Percentiles rank a stretch among this genome's conserved stretches.
Conservation (phyloP, 345 rosid species). For the Kernera saxatilis region DNA sequence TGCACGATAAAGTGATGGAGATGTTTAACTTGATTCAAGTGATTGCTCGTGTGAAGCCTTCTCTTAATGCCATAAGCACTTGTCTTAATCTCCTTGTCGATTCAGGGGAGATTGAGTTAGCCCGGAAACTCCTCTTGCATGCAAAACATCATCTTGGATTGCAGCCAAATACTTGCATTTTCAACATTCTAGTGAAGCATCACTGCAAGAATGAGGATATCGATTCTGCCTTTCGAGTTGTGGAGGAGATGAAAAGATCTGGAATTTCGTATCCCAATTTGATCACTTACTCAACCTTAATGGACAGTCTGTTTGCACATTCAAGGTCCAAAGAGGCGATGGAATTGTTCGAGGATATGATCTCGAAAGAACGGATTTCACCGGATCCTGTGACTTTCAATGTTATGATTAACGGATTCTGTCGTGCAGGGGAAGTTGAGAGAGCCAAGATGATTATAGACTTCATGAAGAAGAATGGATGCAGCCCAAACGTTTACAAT, state of each 20-base stretch:
- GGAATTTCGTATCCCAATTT: constrained; percentile 59
- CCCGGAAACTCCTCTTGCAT: constrained; percentile 46
- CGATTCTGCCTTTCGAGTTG: constrained; percentile 54
- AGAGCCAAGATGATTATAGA: constrained; percentile 67
- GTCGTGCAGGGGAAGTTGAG: constrained; percentile 60
- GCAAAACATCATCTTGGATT: constrained; percentile 39
- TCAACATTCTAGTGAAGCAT: constrained; percentile 76
- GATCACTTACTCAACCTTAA: constrained; percentile 71
- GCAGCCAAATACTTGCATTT: constrained; percentile 83
- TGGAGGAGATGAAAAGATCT: constrained; percentile 69
- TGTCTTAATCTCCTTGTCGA: constrained; percentile 79
- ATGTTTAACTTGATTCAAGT: constrained; percentile 65
- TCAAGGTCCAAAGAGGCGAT: constrained; percentile 70
- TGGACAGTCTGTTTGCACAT: constrained; percentile 51
- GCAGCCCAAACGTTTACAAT: constrained; percentile 58
- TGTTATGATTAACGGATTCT: constrained; percentile 77
- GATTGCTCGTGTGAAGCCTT: constrained; percentile 69
- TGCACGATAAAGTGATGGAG: constrained; percentile 56
- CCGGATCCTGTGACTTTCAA: constrained; percentile 79
- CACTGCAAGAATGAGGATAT: constrained; percentile 66
- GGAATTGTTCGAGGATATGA: constrained; percentile 75
- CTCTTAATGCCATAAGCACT: constrained; percentile 74
- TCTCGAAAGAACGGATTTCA: constrained; percentile 57
- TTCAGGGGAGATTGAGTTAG: constrained; percentile 52
- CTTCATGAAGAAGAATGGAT: constrained; percentile 79